Evolutionary conservation across 805 yeast genomes (phyloP), one percentile per base, ranked within the genome.

Genomic region (Candida vartiovaarae): DNA sequence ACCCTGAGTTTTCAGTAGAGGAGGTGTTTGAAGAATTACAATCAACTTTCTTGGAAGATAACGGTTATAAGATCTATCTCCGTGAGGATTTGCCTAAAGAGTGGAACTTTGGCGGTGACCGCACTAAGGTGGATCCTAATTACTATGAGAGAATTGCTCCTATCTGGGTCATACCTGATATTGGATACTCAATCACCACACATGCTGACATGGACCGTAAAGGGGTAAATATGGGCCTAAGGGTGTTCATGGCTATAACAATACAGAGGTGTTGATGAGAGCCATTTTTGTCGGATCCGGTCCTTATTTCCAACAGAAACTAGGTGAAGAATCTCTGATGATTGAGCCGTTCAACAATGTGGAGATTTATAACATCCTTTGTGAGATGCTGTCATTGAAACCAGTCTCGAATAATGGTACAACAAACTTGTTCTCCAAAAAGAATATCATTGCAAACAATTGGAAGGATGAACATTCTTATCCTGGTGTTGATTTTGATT

Each of bases 171-270:
- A 68, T 90, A 3, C 96, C 96, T 0, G 75, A 81, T 32, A 79
- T 85, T 5, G 96, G 96, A 0, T 90, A 83, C 64, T 72, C 84
- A 0, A 62, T 89, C 11, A 74, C 86, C 2, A 84, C 89, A 1
- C 74, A 71, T 44, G 70, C 70, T 20, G 74, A 74, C 45, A 76
- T 78, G 74, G 71, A 72, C 25, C 47, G 56, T 25, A 45, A 54
- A 38, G 38, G 45, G 52, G 57, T 32, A 42, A 50, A 20, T 51
- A 56, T 42, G 28, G 47, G 15, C 55, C 62, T 47, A 50, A 48
- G 31, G 96, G 96, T 7, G 84, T 84, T 1, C 95, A 87, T 62
- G 97, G 97, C 2, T 90, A 86, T 60, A 78, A 83, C 56, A 84
- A 83, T 55, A 72, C 82, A 0, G 87, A 82, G 48, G 73, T 82